Evolutionary conservation across 306 rosid genomes (phyloP).

Genomic region (Cercis canadensis): DNA sequence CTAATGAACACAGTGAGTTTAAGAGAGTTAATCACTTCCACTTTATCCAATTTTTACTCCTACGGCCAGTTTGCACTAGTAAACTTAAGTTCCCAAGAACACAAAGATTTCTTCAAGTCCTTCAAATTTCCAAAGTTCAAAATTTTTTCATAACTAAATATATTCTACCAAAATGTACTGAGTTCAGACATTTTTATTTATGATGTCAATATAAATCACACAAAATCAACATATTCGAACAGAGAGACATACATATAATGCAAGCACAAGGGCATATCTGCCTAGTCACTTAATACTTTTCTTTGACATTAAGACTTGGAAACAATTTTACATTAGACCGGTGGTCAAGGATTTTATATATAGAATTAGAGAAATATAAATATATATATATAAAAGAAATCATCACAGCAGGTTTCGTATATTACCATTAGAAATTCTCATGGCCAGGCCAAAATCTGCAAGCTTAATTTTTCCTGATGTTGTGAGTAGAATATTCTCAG

Average conservation of each 20-base stretch:
- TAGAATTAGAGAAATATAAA: not conserved
- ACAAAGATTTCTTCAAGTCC: slow-evolving; percentile 10
- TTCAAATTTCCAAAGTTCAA: not conserved
- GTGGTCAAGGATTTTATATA: slow-evolving; percentile 29
- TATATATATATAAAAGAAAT: not conserved
- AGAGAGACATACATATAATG: not conserved
- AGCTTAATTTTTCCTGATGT: slow-evolving; percentile 88
- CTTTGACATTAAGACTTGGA: not conserved
- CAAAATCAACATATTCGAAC: not conserved
- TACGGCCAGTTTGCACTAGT: slow-evolving; percentile 2
- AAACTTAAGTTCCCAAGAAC: slow-evolving; percentile 1
- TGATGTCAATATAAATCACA: slow-evolving; percentile 15
- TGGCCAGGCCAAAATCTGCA: slow-evolving; percentile 98
- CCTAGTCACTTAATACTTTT: not conserved
- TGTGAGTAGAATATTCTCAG: slow-evolving; percentile 93
- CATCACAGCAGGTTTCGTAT: slow-evolving; percentile 14
- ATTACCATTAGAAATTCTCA: slow-evolving; percentile 87
- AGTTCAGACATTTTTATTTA: not conserved
- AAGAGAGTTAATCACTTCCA: not conserved
- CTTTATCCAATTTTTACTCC: slow-evolving; percentile 17
- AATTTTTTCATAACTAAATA: no score
- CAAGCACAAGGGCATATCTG: no score
- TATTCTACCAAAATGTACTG: no score
- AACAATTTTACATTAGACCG: not conserved
- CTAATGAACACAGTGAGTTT: not conserved